Evolutionary conservation across 202 grass and related monocot genomes (phyloP).

Genomic region (Sporobolus alterniflorus): DNA sequence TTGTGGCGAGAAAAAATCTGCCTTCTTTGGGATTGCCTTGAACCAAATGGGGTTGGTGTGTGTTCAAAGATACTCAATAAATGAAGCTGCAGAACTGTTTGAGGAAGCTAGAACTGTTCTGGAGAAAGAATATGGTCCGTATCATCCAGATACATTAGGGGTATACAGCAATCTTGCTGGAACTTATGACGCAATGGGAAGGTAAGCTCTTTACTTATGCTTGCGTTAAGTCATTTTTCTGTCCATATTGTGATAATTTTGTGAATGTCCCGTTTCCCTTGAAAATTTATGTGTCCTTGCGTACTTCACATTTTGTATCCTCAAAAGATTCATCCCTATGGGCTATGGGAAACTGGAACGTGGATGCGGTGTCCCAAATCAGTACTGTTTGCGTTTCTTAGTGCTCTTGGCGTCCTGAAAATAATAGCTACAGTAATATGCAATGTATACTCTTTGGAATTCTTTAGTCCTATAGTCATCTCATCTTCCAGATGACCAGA

Average conservation of each 20-base stretch:
- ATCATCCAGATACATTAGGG: conserved; percentile 95
- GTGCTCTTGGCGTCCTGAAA: conserved; percentile 15
- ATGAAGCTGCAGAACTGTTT: conserved; percentile 91
- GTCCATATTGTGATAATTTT: background rate
- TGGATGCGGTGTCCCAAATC: conserved; percentile 1
- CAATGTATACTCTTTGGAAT: conserved; percentile 18
- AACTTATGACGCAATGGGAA: conserved; percentile 99
- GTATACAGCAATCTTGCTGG: conserved; percentile 99
- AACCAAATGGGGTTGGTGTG: conserved; percentile 96
- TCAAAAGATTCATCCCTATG: background rate
- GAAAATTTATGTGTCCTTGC: background rate
- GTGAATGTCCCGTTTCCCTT: background rate
- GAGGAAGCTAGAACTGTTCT: conserved; percentile 95
- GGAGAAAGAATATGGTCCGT: conserved; percentile 91
- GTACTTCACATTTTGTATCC: background rate
- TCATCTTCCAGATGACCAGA: conserved; percentile 46
- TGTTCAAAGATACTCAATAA: conserved; percentile 89
- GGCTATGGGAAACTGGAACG: background rate
- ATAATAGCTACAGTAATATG: conserved; percentile 2
- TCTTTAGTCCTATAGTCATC: background rate
- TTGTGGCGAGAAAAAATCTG: conserved; percentile 92
- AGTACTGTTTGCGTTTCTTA: background rate
- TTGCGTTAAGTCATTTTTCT: background rate
- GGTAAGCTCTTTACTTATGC: conserved; percentile 57
- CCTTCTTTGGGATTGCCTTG: conserved; percentile 94